Evolutionary conservation across 75 land plant genomes (phyloP).

Genomic region (Cupressus sempervirens): DNA sequence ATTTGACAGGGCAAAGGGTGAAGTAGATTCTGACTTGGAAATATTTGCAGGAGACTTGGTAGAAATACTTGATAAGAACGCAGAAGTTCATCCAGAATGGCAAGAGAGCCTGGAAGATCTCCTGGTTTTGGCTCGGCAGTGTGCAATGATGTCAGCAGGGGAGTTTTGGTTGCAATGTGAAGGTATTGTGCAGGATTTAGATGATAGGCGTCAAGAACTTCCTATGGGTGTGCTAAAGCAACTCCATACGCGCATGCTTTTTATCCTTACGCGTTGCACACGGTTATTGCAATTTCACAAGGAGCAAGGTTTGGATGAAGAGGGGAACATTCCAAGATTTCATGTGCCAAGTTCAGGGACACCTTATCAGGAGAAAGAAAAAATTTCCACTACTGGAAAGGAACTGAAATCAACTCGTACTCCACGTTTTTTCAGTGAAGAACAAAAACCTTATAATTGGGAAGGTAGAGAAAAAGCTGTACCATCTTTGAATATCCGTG

Average conservation of each 20-base stretch:
- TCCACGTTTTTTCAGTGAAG: constrained; percentile 57
- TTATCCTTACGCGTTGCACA: constrained; percentile 96
- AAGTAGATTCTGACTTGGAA: constrained; percentile 88
- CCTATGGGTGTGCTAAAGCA: constrained; percentile 83
- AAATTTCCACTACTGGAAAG: constrained; percentile 28
- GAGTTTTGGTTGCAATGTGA: constrained; percentile 97
- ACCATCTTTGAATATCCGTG: constrained; percentile 8
- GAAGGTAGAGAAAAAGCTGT: constrained; percentile 30
- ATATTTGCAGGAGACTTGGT: constrained; percentile 89
- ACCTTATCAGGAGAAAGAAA: constrained; percentile 50
- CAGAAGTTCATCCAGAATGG: constrained; percentile 80
- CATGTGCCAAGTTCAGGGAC: constrained; percentile 36
- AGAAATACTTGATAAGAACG: constrained; percentile 80
- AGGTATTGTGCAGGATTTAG: constrained; percentile 96
- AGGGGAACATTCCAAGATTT: constrained; percentile 40
- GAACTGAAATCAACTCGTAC: constrained; percentile 30
- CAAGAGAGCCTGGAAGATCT: constrained; percentile 88
- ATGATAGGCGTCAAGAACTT: constrained; percentile 91
- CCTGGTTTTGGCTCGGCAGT: constrained; percentile 76
- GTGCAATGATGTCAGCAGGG: constrained; percentile 71
- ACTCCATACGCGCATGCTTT: constrained; percentile 97
- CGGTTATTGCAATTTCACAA: constrained; percentile 92
- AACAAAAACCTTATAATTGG: constrained; percentile 39
- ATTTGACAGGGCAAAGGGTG: constrained; percentile 96
- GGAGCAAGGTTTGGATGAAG: constrained; percentile 81